Evolutionary conservation across 805 yeast genomes (phyloP).

Genomic region (Nakazawaea pomicola): DNA sequence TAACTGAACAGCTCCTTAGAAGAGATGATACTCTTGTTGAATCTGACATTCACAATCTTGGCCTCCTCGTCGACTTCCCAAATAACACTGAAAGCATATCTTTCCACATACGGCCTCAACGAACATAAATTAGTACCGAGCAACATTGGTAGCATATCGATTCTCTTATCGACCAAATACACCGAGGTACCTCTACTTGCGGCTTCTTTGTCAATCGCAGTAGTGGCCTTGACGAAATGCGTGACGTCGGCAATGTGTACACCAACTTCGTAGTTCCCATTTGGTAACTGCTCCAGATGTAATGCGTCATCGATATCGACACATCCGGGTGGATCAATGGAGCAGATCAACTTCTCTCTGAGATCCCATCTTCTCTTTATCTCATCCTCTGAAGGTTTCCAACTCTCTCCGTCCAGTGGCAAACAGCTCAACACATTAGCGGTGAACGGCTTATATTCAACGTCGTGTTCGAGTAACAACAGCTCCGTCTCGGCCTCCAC

Average conservation of each 20-base stretch:
- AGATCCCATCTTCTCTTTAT: slow-evolving; percentile 71
- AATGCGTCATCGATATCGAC: slow-evolving; percentile 98
- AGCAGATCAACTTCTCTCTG: slow-evolving; percentile 85
- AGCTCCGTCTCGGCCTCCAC: slow-evolving; percentile 97
- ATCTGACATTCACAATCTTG: slow-evolving; percentile 71
- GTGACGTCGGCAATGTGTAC: slow-evolving; percentile 99
- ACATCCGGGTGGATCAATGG: slow-evolving; percentile 97
- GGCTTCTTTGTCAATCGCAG: slow-evolving; percentile 92
- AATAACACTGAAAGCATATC: slow-evolving; percentile 91
- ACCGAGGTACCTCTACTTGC: slow-evolving; percentile 97
- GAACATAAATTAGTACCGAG: slow-evolving; percentile 96
- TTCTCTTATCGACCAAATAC: slow-evolving; percentile 94
- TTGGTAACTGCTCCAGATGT: slow-evolving; percentile 79
- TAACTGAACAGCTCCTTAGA: slow-evolving; percentile 95
- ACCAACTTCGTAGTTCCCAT: slow-evolving; percentile 96
- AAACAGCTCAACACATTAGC: slow-evolving; percentile 87
- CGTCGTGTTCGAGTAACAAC: slow-evolving; percentile 86
- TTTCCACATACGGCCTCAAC: slow-evolving; percentile 87
- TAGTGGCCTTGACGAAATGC: slow-evolving; percentile 89
- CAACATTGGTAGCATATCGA: slow-evolving; percentile 95
- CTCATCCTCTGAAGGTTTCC: slow-evolving; percentile 73
- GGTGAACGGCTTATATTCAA: slow-evolving; percentile 93
- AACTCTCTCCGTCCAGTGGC: slow-evolving; percentile 88
- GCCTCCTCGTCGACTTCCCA: slow-evolving; percentile 94
- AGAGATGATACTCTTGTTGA: slow-evolving; percentile 80